A percentile compares a stretch with the other conserved stretches of the same genome.
Evolutionary conservation across 83 land plant species (phyloP).

Genomic region (Picea abies): DNA sequence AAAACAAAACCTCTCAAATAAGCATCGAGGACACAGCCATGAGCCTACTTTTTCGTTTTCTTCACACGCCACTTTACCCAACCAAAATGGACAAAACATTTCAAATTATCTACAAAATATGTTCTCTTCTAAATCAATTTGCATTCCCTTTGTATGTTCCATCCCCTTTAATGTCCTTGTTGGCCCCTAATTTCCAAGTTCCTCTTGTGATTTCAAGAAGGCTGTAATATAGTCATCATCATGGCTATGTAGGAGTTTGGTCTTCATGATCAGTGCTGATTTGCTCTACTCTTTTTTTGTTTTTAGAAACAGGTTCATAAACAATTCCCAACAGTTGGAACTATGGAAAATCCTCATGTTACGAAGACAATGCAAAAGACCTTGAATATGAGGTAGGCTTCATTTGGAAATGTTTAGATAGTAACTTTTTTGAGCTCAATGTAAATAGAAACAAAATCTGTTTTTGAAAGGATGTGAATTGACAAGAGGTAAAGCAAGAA

Average conservation of each 20-base stretch:
- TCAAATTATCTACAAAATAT: background rate
- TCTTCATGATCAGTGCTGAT: background rate
- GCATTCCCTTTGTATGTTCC: background rate
- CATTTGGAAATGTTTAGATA: background rate
- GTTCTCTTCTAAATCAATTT: background rate
- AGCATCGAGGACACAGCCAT: background rate
- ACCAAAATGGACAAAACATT: background rate
- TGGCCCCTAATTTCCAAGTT: background rate
- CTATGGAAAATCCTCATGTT: background rate
- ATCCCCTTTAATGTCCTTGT: background rate
- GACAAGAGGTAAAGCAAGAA: background rate
- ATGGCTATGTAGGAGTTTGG: background rate
- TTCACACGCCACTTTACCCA: background rate
- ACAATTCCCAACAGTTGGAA: background rate
- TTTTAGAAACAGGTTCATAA: background rate
- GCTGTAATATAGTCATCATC: background rate
- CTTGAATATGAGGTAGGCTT: background rate
- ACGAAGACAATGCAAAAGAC: background rate
- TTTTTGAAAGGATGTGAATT: background rate
- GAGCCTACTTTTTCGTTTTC: background rate
- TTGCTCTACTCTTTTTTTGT: background rate
- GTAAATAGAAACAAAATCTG: background rate
- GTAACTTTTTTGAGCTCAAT: background rate
- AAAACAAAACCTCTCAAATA: background rate
- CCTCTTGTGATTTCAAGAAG: background rate